Percentiles rank a stretch among this genome's conserved stretches.
phyloP scores from a whole-genome alignment of 2,329 filamentous ascomycete genomes.

The Trichoderma semiorbis region DNA sequence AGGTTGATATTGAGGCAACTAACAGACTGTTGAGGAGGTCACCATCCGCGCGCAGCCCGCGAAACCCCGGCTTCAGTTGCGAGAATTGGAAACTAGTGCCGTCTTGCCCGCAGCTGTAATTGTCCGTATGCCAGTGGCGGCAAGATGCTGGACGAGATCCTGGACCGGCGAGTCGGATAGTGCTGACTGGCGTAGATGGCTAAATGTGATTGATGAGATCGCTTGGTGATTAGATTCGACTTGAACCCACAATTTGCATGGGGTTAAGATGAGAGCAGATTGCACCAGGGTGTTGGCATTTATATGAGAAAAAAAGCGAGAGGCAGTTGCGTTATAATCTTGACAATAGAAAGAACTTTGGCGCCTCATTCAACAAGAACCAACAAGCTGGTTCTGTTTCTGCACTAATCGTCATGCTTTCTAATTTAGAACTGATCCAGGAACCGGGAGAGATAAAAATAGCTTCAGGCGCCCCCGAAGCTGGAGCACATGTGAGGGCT shows the following conservation, averaged over 20 bases:
- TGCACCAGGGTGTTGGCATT: not conserved
- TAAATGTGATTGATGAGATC: slow-evolving; percentile 11
- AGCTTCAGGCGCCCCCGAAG: not conserved
- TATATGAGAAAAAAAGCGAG: not conserved
- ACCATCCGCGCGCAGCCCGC: not conserved
- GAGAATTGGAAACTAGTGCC: not conserved
- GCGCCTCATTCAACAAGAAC: not conserved
- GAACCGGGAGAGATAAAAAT: not conserved
- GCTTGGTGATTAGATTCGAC: not conserved
- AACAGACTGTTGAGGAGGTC: not conserved
- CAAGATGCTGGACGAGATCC: not conserved
- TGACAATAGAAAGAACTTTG: not conserved
- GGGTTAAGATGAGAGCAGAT: not conserved
- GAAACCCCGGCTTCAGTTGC: not conserved
- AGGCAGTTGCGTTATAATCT: not conserved
- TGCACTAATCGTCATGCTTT: not conserved
- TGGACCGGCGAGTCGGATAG: not conserved
- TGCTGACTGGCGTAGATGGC: slow-evolving; percentile 14
- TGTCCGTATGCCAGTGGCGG: not conserved
- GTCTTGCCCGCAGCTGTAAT: not conserved
- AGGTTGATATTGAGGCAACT: not conserved
- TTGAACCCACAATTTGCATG: slow-evolving; percentile 3
- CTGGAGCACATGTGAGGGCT: not conserved
- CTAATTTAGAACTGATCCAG: not conserved
- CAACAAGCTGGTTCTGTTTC: not conserved